phyloP scores from a whole-genome alignment of 306 rosid genomes.

The Prunus davidiana region DNA sequence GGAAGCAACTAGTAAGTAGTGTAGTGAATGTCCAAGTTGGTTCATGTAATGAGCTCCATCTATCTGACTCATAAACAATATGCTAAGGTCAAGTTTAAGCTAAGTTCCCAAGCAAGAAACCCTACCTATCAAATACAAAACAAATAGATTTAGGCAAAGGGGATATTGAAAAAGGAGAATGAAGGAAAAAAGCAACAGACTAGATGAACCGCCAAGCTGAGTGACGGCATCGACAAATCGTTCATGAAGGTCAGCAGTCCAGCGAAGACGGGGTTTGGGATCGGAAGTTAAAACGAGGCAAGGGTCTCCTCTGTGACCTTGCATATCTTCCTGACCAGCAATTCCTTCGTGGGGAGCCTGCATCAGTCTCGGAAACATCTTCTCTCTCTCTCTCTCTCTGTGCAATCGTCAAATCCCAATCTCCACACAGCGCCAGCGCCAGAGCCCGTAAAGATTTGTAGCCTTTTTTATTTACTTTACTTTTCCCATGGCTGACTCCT shows the following conservation, averaged over 20 bases:
- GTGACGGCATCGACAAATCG: conserved; percentile 93
- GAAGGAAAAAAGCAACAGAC: conserved; percentile 29
- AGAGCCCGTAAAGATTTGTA: too few species aligned
- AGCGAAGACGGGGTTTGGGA: conserved; percentile 99
- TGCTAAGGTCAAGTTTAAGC: neutral
- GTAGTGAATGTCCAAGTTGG: neutral
- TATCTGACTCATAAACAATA: neutral
- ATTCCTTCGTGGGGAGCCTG: conserved; percentile 48
- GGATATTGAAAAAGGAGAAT: neutral
- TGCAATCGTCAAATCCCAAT: neutral
- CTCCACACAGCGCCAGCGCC: too few species aligned
- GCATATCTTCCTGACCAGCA: conserved; percentile 54
- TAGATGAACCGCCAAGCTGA: conserved; percentile 90
- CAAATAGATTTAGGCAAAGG: neutral
- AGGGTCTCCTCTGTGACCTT: conserved; percentile 57
- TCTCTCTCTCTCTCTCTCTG: conserved; percentile 7
- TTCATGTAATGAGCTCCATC: neutral
- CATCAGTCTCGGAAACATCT: conserved; percentile 72
- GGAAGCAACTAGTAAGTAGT: neutral
- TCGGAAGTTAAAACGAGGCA: conserved; percentile 92
- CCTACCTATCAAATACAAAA: neutral
- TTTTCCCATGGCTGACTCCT: too few species aligned
- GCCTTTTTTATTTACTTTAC: too few species aligned
- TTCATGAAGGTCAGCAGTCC: conserved; percentile 97
- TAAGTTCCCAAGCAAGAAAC: neutral